Evolutionary conservation across 805 yeast genomes (phyloP).

Genomic region (Saccharomycopsis vini): DNA sequence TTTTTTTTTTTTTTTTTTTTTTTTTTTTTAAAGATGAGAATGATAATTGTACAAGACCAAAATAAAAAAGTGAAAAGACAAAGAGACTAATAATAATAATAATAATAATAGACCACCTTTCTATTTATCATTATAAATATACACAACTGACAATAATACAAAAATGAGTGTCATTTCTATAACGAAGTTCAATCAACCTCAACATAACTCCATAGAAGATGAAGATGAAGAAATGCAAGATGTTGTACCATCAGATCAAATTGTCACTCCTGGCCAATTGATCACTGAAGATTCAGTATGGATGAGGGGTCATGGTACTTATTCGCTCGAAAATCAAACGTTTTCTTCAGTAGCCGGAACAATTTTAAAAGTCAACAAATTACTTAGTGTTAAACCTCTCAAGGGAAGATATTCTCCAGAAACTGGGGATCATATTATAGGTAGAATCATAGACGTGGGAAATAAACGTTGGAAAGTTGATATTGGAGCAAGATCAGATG

Average conservation of each 20-base stretch:
- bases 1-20: too few relatives aligned
- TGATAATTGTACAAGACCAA: too few relatives aligned
- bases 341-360: conserved; percentile 91
- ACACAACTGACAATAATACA: too few relatives aligned
- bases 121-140: too few relatives aligned
- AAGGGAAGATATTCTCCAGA: conserved; percentile 87
- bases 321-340: conserved; percentile 62
- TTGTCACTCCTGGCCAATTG: conserved; percentile 93
- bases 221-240: conserved; percentile 25
- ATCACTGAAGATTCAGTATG: conserved; percentile 93
- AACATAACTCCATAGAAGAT: conserved; percentile 23
- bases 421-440: conserved; percentile 93
- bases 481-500: conserved; percentile 91
- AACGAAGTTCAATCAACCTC: conserved; percentile 16
- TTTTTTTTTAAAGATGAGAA: too few relatives aligned
- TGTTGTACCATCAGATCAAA: conserved; percentile 18
- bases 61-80: too few relatives aligned
- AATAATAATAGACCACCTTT: too few relatives aligned
- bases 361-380: conserved; percentile 74
- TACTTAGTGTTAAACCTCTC: conserved; percentile 77
- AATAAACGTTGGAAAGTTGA: conserved; percentile 95
- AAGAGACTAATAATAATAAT: too few relatives aligned
- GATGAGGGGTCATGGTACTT: conserved; percentile 99
- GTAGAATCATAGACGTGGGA: conserved; percentile 90
- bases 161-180: conserved; percentile 18